Conservation (phyloP, 2,329 filamentous ascomycete genomes). For the Camillea tinctor region DNA sequence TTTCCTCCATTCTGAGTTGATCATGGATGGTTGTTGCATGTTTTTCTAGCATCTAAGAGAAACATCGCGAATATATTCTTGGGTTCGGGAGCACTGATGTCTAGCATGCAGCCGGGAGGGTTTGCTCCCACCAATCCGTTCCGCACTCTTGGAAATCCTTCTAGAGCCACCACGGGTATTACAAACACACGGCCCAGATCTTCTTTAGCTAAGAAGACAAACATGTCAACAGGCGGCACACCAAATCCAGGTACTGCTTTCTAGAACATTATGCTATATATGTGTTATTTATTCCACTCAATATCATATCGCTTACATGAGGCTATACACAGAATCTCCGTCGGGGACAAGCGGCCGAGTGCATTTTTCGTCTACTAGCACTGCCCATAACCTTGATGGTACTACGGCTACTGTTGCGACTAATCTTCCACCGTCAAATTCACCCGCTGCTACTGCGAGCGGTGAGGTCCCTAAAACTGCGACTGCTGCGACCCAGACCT, state of each 20-base stretch:
- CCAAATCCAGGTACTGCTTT: not conserved
- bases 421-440: not conserved
- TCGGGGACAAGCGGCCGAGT: not conserved
- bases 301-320: not conserved
- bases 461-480: not conserved
- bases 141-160: not conserved
- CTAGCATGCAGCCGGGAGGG: not conserved
- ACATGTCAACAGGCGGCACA: not conserved
- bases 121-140: not conserved
- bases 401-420: not conserved
- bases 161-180: not conserved
- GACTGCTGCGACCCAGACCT: not conserved
- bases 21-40: not conserved
- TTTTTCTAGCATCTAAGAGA: not conserved
- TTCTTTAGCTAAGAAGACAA: not conserved
- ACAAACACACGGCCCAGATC: not conserved
- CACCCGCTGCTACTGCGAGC: not conserved
- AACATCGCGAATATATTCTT: not conserved
- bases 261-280: not conserved
- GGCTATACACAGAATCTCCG: not conserved
- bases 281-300: not conserved
- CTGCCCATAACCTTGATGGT: not conserved
- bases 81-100: not conserved
- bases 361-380: not conserved
- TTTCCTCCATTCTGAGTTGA: too few relatives aligned